Evolutionary conservation across 345 rosid species (phyloP), one percentile per base, ranked within the genome.

Genomic region (Sisymbrium altissimum): DNA sequence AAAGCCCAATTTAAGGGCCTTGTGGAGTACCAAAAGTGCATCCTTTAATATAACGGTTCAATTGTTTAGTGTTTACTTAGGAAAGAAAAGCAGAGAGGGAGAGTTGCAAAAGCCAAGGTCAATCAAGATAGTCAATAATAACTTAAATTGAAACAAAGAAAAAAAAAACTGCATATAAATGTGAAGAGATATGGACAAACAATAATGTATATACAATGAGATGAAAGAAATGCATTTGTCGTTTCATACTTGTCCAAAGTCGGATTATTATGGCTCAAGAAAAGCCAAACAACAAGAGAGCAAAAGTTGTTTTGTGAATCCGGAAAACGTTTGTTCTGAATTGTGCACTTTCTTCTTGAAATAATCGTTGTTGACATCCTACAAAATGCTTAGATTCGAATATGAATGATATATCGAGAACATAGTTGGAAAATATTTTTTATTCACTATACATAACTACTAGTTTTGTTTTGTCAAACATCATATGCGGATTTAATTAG

Each of bases 321-420:
- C 29, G 67, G 58, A 13, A 9, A 57, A 11, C 10, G 15, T 54
- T 53, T 56, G 52, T 65, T 73, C 50, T 57, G 32, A 36, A 27
- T 57, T 65, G 71, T 57, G 9, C 71, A 44, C 23, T 63, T 72
- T 71, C 75, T 60, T 48, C 67, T 29, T 73, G 58, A 35, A 66
- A 36, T 74, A 74, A 57, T 74, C 78, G 52, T 32, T 74, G 66
- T 66, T 73, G 71, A 72, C 76, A 64, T 72, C 48, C 71, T 35
- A 66, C 33, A 57, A 57, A 74, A 66, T 38, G 66, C 44, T 58
- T 46, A 45, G 25, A 65, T 54, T 73, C 56, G 38, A 73, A 63
- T 33, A 53, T 21, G 36, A 54, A 32, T 41, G 41, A 30, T 43
- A 66, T 25, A 53, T 55, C 29, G 12, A 29, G 13, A 39, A 23